Conservation (phyloP, 495 filamentous ascomycete genomes). For the Lophiostoma macrostomum region DNA sequence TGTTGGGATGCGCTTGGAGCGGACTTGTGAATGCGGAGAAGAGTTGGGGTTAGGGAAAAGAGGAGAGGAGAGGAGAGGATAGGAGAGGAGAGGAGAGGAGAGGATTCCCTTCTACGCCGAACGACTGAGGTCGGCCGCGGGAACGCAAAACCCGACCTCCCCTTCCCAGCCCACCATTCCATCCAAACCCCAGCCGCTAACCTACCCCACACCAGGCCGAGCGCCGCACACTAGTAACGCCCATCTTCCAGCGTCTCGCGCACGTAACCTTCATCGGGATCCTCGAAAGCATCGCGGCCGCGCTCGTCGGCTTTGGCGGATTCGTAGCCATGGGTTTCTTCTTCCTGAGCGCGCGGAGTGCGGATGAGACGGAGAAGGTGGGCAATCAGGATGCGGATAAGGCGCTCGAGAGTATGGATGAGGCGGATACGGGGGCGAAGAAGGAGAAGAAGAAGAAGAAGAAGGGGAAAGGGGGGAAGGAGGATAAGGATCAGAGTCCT, state of each 20-base stretch:
- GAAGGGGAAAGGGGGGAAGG: slow-evolving; percentile 6
- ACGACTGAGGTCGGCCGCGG: no score
- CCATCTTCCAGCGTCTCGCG: no score
- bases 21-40: not conserved
- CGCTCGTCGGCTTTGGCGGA: not conserved
- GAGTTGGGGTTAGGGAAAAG: not conserved
- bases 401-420: slow-evolving; percentile 4
- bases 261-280: no score
- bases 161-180: no score
- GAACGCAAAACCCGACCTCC: no score
- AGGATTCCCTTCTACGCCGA: no score
- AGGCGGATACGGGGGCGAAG: not conserved
- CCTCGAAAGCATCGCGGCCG: no score
- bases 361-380: not conserved
- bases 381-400: not conserved
- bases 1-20: not conserved
- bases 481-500: slow-evolving; percentile 3
- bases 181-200: no score
- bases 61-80: no score
- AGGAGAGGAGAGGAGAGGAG: no score
- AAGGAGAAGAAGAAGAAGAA: slow-evolving; percentile 2
- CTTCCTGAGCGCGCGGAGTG: not conserved
- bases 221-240: no score
- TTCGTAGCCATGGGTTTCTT: not conserved
- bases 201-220: no score